Evolutionary conservation across 1,284 basidiomycete genomes (phyloP), one percentile per base, ranked within the genome.

Genomic region (Ustilago nuda): DNA sequence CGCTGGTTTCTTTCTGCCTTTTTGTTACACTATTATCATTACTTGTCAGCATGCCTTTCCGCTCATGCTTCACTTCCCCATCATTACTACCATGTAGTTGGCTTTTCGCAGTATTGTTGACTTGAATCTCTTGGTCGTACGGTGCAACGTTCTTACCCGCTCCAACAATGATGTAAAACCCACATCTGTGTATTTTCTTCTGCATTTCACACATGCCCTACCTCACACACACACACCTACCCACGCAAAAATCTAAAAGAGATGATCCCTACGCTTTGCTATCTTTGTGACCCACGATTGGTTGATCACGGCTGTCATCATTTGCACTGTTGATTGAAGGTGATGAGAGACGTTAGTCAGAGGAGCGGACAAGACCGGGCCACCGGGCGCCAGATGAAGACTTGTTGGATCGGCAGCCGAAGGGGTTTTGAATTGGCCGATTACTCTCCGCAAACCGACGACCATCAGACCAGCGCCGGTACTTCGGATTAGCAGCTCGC

Each of bases 241-340:
- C 56, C 60, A 51, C 56, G 61, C 60, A 72, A 72, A 72, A 72
- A 60, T 59, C 51, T 43, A 60, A 50, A 62, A 72, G 70, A 72
- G 70, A 72, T 72, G 70, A 66, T 72, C 53, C 48, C 70, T 63
- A 58, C 50, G 55, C 41, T 54, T 45, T 32, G 23, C 53, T 11
- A 23, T 27, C 19, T 30, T 30, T 39, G 35, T 15, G 19, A 17
- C 51, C 19, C n/a, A 17, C 35, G 27, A 33, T 0, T 52, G 50
- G 11, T 17, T 41, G 39, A 27, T 41, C 13, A 41, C 39, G 23
- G 23, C 23, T 27, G 23, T 13, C 17, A 41, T 13, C 13, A 15
- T 15, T 41, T 41, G 39, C 39, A 17, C 2, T 17, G 11, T 13
- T 41, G 39, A 41, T 17, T 7, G 39, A 41, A 15, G 13, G 17